A percentile compares a stretch with the other conserved stretches of the same genome.
Evolutionary conservation across 441 rosid species (phyloP).

Genomic region (Melastoma candidum): DNA sequence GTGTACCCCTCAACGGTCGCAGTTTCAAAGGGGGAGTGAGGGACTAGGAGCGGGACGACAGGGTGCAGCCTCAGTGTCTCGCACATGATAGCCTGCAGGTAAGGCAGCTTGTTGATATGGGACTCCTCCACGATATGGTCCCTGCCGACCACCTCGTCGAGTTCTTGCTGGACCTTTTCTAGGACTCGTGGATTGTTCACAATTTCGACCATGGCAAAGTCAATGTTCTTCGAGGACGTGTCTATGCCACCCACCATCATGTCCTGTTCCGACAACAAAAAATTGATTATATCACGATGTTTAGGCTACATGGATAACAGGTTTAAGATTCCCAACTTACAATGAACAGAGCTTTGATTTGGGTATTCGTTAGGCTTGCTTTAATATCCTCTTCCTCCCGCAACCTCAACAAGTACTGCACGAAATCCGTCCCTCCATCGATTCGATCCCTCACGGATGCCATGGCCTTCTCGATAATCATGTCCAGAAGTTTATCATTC

Average conservation of each 20-base stretch:
- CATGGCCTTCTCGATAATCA: not conserved
- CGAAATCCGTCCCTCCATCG: not conserved
- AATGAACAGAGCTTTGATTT: not conserved
- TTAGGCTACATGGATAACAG: too few species aligned
- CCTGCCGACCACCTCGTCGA: not conserved
- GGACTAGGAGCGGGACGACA: constrained; percentile 17
- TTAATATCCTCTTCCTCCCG: not conserved
- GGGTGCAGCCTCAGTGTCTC: constrained; percentile 34
- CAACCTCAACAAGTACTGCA: constrained; percentile 1
- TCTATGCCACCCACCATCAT: not conserved
- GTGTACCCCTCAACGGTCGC: constrained; percentile 22
- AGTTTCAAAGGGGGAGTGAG: constrained; percentile 21
- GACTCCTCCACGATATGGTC: constrained; percentile 24
- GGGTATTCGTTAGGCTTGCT: not conserved
- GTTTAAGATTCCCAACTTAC: not conserved
- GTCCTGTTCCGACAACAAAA: not conserved
- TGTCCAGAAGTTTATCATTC: not conserved
- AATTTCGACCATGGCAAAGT: constrained; percentile 3
- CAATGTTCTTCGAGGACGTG: not conserved
- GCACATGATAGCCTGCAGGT: constrained; percentile 21
- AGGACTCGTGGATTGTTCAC: not conserved
- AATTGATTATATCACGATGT: too few species aligned
- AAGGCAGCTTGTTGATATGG: constrained; percentile 16
- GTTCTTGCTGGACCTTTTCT: constrained; percentile 2
- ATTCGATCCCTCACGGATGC: not conserved